These are phyloP conservation scores for Hyaloscypha variabilis DNA, from an alignment of 495 filamentous ascomycete species.

Conservation along the genomic window DNA sequence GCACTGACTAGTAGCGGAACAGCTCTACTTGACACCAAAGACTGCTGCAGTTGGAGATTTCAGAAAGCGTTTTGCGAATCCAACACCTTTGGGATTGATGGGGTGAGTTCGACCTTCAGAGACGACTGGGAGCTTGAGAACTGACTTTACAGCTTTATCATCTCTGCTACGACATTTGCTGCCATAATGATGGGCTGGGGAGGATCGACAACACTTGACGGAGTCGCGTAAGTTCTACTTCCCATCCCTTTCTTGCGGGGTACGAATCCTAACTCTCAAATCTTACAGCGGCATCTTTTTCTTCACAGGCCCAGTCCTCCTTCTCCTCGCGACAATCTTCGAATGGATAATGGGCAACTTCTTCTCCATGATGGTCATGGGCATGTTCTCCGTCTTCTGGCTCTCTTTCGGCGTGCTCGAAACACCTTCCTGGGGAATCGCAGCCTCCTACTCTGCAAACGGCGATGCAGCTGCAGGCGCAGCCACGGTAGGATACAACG, in stretches of 20 bases:
- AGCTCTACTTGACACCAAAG: slow-evolving; percentile 56
- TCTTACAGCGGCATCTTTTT: slow-evolving; percentile 53
- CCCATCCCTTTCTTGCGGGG: slow-evolving; percentile 15
- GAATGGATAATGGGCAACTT: slow-evolving; percentile 57
- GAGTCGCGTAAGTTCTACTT: slow-evolving; percentile 47
- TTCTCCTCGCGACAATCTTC: slow-evolving; percentile 49
- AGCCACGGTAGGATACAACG: slow-evolving; percentile 48
- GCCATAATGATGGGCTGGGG: slow-evolving; percentile 58
- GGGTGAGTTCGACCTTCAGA: slow-evolving; percentile 33
- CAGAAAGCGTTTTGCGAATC: slow-evolving; percentile 53
- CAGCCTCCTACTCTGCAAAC: slow-evolving; percentile 47
- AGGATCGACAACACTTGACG: slow-evolving; percentile 46
- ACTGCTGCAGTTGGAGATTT: slow-evolving; percentile 49
- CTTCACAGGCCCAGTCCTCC: slow-evolving; percentile 53
- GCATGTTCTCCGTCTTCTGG: slow-evolving; percentile 60
- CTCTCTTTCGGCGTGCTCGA: slow-evolving; percentile 55
- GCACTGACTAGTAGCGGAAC: slow-evolving; percentile 25
- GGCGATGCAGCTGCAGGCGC: slow-evolving; percentile 44
- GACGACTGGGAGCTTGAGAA: slow-evolving; percentile 6
- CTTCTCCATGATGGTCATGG: slow-evolving; percentile 59
- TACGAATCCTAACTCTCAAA: slow-evolving; percentile 17
- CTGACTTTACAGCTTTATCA: slow-evolving; percentile 46
- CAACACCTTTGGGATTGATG: slow-evolving; percentile 56
- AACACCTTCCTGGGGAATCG: slow-evolving; percentile 52
- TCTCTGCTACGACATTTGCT: slow-evolving; percentile 34